Base-by-base conservation (phyloP, 352 stramenopile species). In the Pythium grandisporangium region DNA sequence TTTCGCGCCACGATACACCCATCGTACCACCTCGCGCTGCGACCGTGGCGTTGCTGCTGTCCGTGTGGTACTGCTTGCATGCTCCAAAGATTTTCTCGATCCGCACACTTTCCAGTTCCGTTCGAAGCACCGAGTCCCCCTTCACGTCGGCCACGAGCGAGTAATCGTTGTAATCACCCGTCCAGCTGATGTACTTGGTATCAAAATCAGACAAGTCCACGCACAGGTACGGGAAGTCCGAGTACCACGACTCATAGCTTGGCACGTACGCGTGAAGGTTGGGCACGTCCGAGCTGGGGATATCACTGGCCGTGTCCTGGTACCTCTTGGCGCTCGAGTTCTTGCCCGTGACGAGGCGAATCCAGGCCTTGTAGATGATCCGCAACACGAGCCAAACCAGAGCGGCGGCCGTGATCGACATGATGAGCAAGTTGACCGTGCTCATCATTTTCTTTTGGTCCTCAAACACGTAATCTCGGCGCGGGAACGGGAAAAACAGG, bases 201-300 rank as follows among this genome's bases (percentile, higher is more conserved):
- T 82, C 69, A 44, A 84, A 82, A 16, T 55, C 43, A 22, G 41
- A 48, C 20, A 84, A 50, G n/a, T 71, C 55, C 3, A 84, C 71
- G 22, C 66, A 77, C 2, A 84, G 50, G 23, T 70, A 81, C 11
- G 71, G 68, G 21, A 84, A 84, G 36, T 80, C 71, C 16, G 71
- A 79, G 48, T 79, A 84, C 63, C 55, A 73, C n/a, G 68, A 79
- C 44, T 80, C 69, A 32, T 77, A 84, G 8, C 58, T 66, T 37
- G 68, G 71, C 25, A 84, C 55, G 47, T 82, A 84, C 2, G 61
- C 71, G 16, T 66, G 61, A 5, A 84, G 57, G n/a, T 67, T 60
- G 27, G 47, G 58, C 3, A 84, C 66, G 1, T 52, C 38, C 1
- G 71, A 82, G 14, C 54, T 58, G 23, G 55, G 56, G 11, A 73